These are phyloP conservation scores for Alternaria brassicicola DNA, from an alignment of 2,329 filamentous ascomycete genomes.

Conservation along the genomic window DNA sequence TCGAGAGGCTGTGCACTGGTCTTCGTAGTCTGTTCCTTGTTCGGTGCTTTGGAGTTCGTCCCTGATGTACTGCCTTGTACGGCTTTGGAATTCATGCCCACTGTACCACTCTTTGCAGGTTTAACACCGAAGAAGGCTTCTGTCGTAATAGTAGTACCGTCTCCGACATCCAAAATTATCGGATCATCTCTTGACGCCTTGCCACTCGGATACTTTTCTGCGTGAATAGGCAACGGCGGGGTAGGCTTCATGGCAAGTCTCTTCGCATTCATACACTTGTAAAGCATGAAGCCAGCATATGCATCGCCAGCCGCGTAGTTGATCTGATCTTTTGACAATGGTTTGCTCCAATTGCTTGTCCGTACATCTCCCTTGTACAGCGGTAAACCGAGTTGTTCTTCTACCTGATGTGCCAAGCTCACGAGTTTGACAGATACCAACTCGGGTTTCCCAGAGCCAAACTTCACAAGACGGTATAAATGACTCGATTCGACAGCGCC, in stretches of 20 bases:
- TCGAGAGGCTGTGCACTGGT: slow-evolving; percentile 16
- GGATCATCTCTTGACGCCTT: slow-evolving; percentile 20
- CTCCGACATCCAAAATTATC: slow-evolving; percentile 28
- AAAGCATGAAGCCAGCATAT: slow-evolving; percentile 81
- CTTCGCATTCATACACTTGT: slow-evolving; percentile 71
- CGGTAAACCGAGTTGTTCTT: slow-evolving; percentile 73
- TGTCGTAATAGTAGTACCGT: slow-evolving; percentile 27
- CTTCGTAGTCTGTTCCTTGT: background rate
- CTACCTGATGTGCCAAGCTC: slow-evolving; percentile 70
- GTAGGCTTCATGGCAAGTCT: slow-evolving; percentile 54
- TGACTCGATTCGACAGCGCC: slow-evolving; percentile 84
- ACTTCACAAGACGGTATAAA: slow-evolving; percentile 77
- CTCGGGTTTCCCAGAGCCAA: slow-evolving; percentile 58
- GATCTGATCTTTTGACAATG: slow-evolving; percentile 69
- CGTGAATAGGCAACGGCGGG: slow-evolving; percentile 33
- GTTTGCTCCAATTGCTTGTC: slow-evolving; percentile 73
- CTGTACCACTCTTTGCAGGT: slow-evolving; percentile 7
- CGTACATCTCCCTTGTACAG: slow-evolving; percentile 81
- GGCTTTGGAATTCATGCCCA: background rate
- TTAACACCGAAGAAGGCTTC: slow-evolving; percentile 30
- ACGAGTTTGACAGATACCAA: slow-evolving; percentile 57
- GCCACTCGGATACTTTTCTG: slow-evolving; percentile 33
- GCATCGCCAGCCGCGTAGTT: slow-evolving; percentile 82
- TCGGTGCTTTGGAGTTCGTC: background rate
- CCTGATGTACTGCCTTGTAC: background rate